These are phyloP conservation scores for Candida tropicalis DNA, from an alignment of 1,139 yeast species.

Conservation along the genomic window DNA sequence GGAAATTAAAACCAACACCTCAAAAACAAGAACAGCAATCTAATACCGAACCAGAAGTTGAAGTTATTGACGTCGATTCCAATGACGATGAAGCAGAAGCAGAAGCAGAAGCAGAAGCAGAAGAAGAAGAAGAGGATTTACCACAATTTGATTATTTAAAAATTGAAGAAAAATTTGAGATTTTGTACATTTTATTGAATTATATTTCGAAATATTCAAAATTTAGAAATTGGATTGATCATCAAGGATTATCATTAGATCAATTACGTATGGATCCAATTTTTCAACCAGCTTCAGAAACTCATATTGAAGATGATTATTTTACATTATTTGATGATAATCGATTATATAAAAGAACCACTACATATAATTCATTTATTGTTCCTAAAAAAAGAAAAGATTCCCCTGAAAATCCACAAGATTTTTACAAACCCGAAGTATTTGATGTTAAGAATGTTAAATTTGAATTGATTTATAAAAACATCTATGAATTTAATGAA, in stretches of 20 bases:
- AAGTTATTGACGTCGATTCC: background rate
- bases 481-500: constrained; percentile 35
- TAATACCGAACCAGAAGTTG: constrained; percentile 16
- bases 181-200: constrained; percentile 44
- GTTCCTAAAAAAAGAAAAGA: constrained; percentile 45
- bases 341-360: constrained; percentile 44
- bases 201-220: constrained; percentile 37
- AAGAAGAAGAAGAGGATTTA: constrained; percentile 17
- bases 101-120: constrained; percentile 13
- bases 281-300: constrained; percentile 13
- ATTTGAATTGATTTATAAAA: constrained; percentile 36
- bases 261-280: constrained; percentile 30
- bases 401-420: constrained; percentile 38
- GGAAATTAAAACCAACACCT: constrained; percentile 11
- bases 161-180: constrained; percentile 48
- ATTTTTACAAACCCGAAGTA: constrained; percentile 24
- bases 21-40: constrained; percentile 24
- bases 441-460: constrained; percentile 35
- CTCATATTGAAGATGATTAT: constrained; percentile 31
- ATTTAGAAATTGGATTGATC: constrained; percentile 49
- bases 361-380: constrained; percentile 31
- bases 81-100: constrained; percentile 12
- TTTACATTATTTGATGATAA: constrained; percentile 46
- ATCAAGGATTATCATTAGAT: constrained; percentile 35
- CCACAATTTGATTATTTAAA: constrained; percentile 38